Evolutionary conservation across 2,329 filamentous ascomycete genomes (phyloP).

Genomic region (Aaosphaeria pasadenensis): DNA sequence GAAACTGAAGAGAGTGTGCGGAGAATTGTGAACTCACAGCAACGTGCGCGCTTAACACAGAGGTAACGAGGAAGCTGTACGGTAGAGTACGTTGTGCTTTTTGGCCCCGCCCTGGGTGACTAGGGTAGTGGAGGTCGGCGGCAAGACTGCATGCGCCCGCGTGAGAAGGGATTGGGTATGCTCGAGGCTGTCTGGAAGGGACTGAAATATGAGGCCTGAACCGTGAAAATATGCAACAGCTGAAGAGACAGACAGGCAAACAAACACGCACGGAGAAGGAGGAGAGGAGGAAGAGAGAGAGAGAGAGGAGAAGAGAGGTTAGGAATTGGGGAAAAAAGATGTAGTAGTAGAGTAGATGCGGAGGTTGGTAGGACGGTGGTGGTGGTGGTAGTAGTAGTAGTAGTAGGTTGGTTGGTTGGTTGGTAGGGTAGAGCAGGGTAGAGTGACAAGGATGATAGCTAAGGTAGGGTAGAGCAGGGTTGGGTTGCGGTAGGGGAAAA

Average conservation of each 20-base stretch:
- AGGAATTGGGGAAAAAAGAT: slow-evolving; percentile 15
- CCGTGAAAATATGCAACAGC: slow-evolving; percentile 22
- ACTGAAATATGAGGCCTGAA: background rate
- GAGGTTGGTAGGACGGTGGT: no score
- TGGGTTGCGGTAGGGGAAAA: background rate
- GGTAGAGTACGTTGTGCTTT: slow-evolving; percentile 35
- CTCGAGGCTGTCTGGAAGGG: no score
- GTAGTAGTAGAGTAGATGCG: no score
- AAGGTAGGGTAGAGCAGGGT: background rate
- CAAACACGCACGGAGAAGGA: slow-evolving; percentile 13
- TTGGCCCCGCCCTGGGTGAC: slow-evolving; percentile 38
- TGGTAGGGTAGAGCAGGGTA: slow-evolving; percentile 14
- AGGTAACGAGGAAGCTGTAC: slow-evolving; percentile 27
- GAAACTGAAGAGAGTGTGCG: slow-evolving; percentile 23
- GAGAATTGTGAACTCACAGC: slow-evolving; percentile 36
- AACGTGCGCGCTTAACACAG: slow-evolving; percentile 33
- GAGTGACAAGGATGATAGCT: slow-evolving; percentile 27
- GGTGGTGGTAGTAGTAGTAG: no score
- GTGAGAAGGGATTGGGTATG: no score
- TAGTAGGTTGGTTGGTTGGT: background rate
- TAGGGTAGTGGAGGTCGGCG: slow-evolving; percentile 24
- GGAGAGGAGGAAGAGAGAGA: slow-evolving; percentile 19
- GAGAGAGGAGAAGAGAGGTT: slow-evolving; percentile 26
- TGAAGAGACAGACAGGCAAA: slow-evolving; percentile 28
- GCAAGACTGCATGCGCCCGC: slow-evolving; percentile 43